Evolutionary conservation across 768 basidiomycete species (phyloP).

Genomic region (Phlebiopsis gigantea): DNA sequence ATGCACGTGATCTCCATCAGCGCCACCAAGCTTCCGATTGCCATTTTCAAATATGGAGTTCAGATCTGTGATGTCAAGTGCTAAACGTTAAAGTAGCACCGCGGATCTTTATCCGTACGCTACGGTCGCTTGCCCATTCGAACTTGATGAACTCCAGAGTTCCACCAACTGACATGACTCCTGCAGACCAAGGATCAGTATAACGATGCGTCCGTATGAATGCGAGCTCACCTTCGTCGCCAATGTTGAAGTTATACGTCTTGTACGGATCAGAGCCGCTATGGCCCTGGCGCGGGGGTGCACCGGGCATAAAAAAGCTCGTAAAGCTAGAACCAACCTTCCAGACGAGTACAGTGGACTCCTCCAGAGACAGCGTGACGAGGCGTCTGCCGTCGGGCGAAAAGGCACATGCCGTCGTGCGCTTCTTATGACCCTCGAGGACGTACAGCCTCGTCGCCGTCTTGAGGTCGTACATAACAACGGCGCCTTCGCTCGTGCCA

Average conservation of each 20-base stretch:
- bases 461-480: constrained; percentile 95
- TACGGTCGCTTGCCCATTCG: constrained; percentile 82
- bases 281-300: constrained; percentile 76
- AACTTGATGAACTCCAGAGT: constrained; percentile 71
- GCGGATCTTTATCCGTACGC: constrained; percentile 76
- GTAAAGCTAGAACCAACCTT: constrained; percentile 89
- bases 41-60: not conserved
- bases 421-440: constrained; percentile 83
- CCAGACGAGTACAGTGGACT: constrained; percentile 86
- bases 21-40: not conserved
- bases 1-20: not conserved
- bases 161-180: constrained; percentile 52
- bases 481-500: constrained; percentile 90
- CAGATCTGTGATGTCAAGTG: constrained; percentile 34
- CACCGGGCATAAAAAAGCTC: constrained; percentile 87
- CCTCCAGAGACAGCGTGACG: constrained; percentile 82
- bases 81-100: constrained; percentile 85
- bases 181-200: constrained; percentile 26
- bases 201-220: not conserved
- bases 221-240: constrained; percentile 60
- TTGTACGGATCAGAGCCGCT: constrained; percentile 85
- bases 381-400: constrained; percentile 90
- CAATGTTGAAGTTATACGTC: constrained; percentile 79
- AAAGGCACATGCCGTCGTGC: constrained; percentile 81
- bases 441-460: constrained; percentile 94